Base-by-base conservation (phyloP, 768 basidiomycete species). In the Hypholoma sublateritium region DNA sequence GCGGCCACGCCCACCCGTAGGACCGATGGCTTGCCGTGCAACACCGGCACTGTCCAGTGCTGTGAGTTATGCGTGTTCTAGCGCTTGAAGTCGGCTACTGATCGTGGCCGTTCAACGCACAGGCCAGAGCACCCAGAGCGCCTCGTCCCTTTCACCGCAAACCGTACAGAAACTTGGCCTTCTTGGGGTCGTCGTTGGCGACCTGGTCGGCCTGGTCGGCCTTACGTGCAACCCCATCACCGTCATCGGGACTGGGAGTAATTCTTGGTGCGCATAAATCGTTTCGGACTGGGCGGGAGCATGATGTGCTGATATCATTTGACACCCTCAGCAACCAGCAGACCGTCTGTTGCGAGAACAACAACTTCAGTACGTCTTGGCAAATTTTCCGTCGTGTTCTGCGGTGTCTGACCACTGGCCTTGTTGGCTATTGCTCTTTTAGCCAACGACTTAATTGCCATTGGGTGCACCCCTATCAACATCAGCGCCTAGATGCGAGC, bases 381-480 rank as follows among this genome's bases (percentile, higher is more conserved):
- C n/a, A 12, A 19, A 8, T 16, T 13, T 42, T 21, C 17, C 28
- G 21, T 16, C 13, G 19, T 5, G 3, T 9, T 9, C 45, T 39
- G 1, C 44, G 9, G 5, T 53, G 21, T 14, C 36, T 51, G 44
- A 53, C 21, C 7, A 36, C 42, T 21, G 36, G 13, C 3, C 9
- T 32, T 2, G 9, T 41, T 25, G 22, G n/a, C 17, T 42, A 17
- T n/a, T n/a, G n/a, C n/a, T n/a, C n/a, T n/a, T 43, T 32, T 42
- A 59, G 9, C 28, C 5, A 57, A 56, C 25, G 72, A 68, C 14
- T 46, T 72, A 46, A 53, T 72, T 41, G 63, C 64, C 24, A 41
- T 72, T 45, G 71, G 70, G 39, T 72, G 70, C 65, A 59, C 54
- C 50, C 71, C 70, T 47, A 55, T 71, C 54, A 67, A 68, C 62